phyloP scores from a whole-genome alignment of 2,329 filamentous ascomycete genomes.

The Hirsutella thompsonii region DNA sequence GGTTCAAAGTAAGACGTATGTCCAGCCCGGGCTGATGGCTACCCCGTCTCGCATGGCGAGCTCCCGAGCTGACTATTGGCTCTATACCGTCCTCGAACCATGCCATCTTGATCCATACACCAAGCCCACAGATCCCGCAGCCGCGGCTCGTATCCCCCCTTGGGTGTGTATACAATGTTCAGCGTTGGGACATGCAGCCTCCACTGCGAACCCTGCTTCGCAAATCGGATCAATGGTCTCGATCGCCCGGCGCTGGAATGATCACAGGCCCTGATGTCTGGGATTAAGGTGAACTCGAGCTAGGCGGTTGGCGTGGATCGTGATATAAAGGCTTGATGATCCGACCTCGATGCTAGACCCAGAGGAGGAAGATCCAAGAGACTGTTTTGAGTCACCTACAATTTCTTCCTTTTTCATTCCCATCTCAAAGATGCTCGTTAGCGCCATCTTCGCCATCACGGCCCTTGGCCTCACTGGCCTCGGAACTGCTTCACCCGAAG shows the following conservation, averaged over 20 bases:
- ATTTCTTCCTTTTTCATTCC: too few species aligned
- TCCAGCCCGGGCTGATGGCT: not conserved
- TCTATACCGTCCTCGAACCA: too few species aligned
- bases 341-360: too few species aligned
- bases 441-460: conserved; percentile 8
- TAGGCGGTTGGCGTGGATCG: too few species aligned
- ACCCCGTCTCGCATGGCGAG: not conserved
- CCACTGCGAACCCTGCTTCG: not conserved
- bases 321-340: too few species aligned
- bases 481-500: not conserved
- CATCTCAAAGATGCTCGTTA: conserved; percentile 13
- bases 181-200: not conserved
- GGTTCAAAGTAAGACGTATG: not conserved
- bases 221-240: not conserved
- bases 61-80: not conserved
- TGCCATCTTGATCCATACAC: not conserved
- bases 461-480: conserved; percentile 6
- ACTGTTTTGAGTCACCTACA: too few species aligned
- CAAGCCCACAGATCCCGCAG: not conserved
- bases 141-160: not conserved
- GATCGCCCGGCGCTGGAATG: not conserved
- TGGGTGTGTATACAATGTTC: not conserved
- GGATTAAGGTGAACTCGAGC: too few species aligned
- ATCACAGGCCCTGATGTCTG: not conserved
- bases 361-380: too few species aligned